These are phyloP conservation scores for Phoma sp. DNA, from an alignment of 2,329 filamentous ascomycete species.

Conservation along the genomic window DNA sequence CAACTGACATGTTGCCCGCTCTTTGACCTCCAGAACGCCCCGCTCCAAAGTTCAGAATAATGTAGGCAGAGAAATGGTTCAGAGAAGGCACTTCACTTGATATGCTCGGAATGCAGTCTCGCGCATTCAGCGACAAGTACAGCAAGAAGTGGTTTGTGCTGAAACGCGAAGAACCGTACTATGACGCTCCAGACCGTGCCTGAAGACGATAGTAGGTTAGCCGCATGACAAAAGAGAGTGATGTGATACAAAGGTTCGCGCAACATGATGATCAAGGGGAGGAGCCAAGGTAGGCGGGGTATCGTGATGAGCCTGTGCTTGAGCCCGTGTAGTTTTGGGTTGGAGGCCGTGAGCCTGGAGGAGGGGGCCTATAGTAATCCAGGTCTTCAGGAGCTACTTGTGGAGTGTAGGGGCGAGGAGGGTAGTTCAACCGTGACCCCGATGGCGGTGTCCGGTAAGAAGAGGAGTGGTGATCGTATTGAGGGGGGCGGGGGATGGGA, in stretches of 20 bases:
- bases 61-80: constrained; percentile 17
- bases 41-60: constrained; percentile 27
- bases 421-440: constrained; percentile 27
- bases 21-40: constrained; percentile 25
- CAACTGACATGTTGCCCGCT: neutral
- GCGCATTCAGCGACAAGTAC: neutral
- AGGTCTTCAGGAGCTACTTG: constrained; percentile 8
- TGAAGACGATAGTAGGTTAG: constrained; percentile 32
- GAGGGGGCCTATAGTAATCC: constrained; percentile 13
- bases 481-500: constrained; percentile 30
- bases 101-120: neutral
- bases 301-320: constrained; percentile 35
- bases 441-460: constrained; percentile 34
- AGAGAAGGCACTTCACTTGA: constrained; percentile 10
- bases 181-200: constrained; percentile 44
- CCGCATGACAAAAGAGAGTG: constrained; percentile 25
- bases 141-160: neutral
- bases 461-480: constrained; percentile 20
- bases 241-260: constrained; percentile 14
- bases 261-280: constrained; percentile 34
- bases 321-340: constrained; percentile 15
- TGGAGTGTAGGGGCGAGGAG: constrained; percentile 17
- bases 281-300: constrained; percentile 37
- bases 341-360: constrained; percentile 9
- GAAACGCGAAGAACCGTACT: neutral